Evolutionary conservation across 805 yeast genomes (phyloP), one percentile per base, ranked within the genome.

Genomic region (Cyberlindnera meyerae): DNA sequence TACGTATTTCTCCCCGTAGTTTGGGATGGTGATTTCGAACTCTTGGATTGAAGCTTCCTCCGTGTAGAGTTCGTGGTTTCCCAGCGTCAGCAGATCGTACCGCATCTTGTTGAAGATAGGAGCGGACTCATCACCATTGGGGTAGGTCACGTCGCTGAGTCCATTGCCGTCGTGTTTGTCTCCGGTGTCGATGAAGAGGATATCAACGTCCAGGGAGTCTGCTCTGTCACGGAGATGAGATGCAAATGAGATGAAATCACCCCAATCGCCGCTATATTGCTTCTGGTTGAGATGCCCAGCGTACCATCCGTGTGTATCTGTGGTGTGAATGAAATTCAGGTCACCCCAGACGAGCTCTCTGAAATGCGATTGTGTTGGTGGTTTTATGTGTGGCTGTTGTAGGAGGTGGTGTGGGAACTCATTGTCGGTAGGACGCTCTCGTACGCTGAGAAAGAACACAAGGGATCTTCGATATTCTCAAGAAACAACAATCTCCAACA

Each of bases 281-380:
- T 72, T 68, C 57, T 89, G 97, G 47, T 79, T 78, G 27, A 76
- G 50, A 62, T 90, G 98, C 0, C 97, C 97, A 5, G 90, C 79
- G 45, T 82, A 75, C 98, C 98, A 93, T 1, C 93, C 97, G 58
- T 93, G 98, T 2, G 97, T 90, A 52, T 93, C 98, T 1, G 98
- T 93, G 1, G 97, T 89, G 53, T 90, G 97, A 18, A 90, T 52
- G 49, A 93, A 85, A 62, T 93, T 90, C 31, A 93, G 39, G 38
- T 79, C 75, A 0, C 89, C 88, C 73, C 88, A 70, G 9, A 59
- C 52, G 21, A 88, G 51, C n/a, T 73, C 72, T 34, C 93, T 61
- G 27, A 73, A 52, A 6, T 53, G 45, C 11, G 68, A 70, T 29
- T 60, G 40, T 26, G 53, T 58, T 11, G 59, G 59, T 2, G 57